phyloP scores from a whole-genome alignment of 805 yeast genomes.

The Barnettozyma sp. region DNA sequence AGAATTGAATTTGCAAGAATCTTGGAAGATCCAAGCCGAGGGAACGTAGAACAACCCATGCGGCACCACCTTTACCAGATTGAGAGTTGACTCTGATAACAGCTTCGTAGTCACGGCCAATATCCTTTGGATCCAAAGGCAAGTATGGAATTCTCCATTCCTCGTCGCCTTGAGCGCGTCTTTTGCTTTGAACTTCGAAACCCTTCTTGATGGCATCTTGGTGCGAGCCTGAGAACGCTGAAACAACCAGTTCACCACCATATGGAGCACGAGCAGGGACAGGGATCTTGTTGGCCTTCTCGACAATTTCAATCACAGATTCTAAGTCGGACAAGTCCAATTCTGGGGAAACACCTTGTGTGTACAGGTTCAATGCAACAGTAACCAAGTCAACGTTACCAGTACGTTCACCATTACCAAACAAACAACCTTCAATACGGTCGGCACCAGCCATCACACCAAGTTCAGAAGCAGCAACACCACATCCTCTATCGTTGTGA shows the following conservation, averaged over 20 bases:
- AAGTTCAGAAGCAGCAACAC: conserved; percentile 76
- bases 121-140: conserved; percentile 76
- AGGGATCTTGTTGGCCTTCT: conserved; percentile 72
- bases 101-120: conserved; percentile 76
- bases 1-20: conserved; percentile 60
- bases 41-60: conserved; percentile 69
- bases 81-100: conserved; percentile 79
- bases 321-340: conserved; percentile 67
- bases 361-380: conserved; percentile 69
- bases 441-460: conserved; percentile 81
- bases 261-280: conserved; percentile 73
- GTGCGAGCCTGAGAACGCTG: conserved; percentile 72
- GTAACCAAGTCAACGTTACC: conserved; percentile 78
- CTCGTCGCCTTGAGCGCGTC: conserved; percentile 41
- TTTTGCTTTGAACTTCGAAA: conserved; percentile 45
- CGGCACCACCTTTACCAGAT: conserved; percentile 87
- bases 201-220: conserved; percentile 70
- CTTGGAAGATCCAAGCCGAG: conserved; percentile 72
- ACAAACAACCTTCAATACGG: conserved; percentile 77
- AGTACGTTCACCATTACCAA: conserved; percentile 81
- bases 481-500: conserved; percentile 79
- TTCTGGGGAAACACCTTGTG: conserved; percentile 67
- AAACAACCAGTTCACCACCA: conserved; percentile 71
- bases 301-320: conserved; percentile 59
- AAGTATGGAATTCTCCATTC: conserved; percentile 70